These are phyloP conservation scores for Rubroboletus pulcherrimus DNA, from an alignment of 768 basidiomycete genomes.

Conservation along the genomic window DNA sequence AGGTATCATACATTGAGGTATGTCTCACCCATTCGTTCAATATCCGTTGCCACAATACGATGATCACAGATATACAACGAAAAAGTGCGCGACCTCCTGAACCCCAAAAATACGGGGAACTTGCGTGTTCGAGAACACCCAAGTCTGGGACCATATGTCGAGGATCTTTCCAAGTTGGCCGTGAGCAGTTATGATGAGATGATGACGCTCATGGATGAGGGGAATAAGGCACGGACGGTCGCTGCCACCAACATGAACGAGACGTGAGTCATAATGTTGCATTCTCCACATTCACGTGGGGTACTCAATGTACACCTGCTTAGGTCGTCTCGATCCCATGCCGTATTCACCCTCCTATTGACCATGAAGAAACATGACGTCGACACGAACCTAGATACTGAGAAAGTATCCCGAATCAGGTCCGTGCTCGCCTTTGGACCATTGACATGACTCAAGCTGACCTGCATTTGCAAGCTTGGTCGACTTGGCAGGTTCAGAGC, in stretches of 20 bases:
- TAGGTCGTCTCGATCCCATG: constrained; percentile 94
- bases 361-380: constrained; percentile 89
- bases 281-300: neutral
- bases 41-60: neutral
- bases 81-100: constrained; percentile 95
- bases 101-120: constrained; percentile 95
- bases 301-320: constrained; percentile 7
- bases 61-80: constrained; percentile 82
- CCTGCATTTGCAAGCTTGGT: constrained; percentile 58
- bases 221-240: constrained; percentile 97
- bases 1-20: constrained; percentile 98
- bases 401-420: constrained; percentile 99
- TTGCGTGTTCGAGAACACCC: constrained; percentile 97
- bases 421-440: constrained; percentile 29
- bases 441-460: constrained; percentile 8
- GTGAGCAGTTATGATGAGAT: constrained; percentile 93
- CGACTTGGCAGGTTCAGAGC: constrained; percentile 94
- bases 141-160: constrained; percentile 94
- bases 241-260: constrained; percentile 99
- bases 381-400: constrained; percentile 84
- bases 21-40: constrained; percentile 10
- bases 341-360: constrained; percentile 93
- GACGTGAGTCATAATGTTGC: constrained; percentile 55
- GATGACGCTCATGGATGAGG: constrained; percentile 99
- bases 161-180: constrained; percentile 90